Percentiles rank a stretch among this genome's conserved stretches.
These are phyloP conservation scores for Lasiosphaeria miniovina DNA, from an alignment of 495 filamentous ascomycete genomes.

Conservation along the genomic window DNA sequence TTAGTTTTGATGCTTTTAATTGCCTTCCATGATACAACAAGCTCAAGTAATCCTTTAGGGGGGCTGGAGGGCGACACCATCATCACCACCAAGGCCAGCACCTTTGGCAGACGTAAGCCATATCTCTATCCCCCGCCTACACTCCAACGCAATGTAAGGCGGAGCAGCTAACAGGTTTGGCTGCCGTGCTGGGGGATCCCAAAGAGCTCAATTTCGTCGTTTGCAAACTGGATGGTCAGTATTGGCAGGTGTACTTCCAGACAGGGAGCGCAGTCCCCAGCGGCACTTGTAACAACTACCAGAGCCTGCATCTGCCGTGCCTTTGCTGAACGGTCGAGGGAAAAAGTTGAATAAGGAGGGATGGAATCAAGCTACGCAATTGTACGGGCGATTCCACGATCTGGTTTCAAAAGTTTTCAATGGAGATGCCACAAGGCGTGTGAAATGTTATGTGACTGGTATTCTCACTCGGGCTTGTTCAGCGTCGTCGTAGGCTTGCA, in stretches of 20 bases:
- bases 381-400: too few relatives aligned
- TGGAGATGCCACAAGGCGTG: too few relatives aligned
- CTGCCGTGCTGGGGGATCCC: slow-evolving; percentile 1
- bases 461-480: too few relatives aligned
- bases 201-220: slow-evolving; percentile 50
- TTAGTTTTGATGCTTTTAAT: too few relatives aligned
- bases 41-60: too few relatives aligned
- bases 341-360: background rate
- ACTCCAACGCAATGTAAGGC: background rate
- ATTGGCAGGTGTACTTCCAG: slow-evolving; percentile 50
- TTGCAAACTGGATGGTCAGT: slow-evolving; percentile 36
- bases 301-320: slow-evolving; percentile 51
- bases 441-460: too few relatives aligned
- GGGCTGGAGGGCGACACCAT: slow-evolving; percentile 53
- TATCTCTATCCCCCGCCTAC: background rate
- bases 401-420: too few relatives aligned
- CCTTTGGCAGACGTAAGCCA: slow-evolving; percentile 41
- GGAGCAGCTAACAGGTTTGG: too few relatives aligned
- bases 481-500: too few relatives aligned
- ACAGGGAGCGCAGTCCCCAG: slow-evolving; percentile 46
- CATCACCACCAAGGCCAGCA: slow-evolving; percentile 43
- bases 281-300: slow-evolving; percentile 49
- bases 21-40: too few relatives aligned
- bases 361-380: too few relatives aligned
- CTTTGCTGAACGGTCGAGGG: slow-evolving; percentile 31